Conservation (phyloP, 371 early-diverging fungal species). For the Actinomortierella ambigua region DNA sequence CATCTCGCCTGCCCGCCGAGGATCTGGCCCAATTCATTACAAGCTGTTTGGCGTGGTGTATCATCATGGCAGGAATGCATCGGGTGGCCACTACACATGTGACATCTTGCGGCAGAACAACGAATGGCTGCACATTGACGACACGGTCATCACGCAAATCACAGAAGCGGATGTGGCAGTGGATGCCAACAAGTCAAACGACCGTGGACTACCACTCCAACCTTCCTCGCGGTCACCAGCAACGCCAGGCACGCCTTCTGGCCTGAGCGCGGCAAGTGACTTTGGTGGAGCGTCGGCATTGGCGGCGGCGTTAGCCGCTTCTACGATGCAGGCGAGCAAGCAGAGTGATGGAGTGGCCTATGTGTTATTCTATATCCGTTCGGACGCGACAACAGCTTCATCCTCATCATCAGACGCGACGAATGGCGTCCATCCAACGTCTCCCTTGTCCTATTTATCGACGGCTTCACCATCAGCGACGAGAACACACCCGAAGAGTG, state of each 20-base stretch:
- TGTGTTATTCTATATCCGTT: constrained; percentile 61
- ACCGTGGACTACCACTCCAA: neutral
- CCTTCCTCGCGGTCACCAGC: constrained; percentile 9
- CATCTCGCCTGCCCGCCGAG: constrained; percentile 57
- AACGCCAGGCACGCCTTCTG: neutral
- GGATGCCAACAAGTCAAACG: constrained; percentile 47
- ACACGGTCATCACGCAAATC: constrained; percentile 74
- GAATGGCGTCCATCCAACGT: constrained; percentile 14
- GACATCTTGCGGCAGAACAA: constrained; percentile 77
- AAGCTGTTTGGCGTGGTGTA: constrained; percentile 85
- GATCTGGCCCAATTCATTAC: constrained; percentile 51
- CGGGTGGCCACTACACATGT: constrained; percentile 98
- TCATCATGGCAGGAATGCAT: constrained; percentile 91
- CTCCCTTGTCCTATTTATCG: neutral
- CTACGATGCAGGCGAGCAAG: constrained; percentile 38
- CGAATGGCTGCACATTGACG: constrained; percentile 93
- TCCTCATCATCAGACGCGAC: constrained; percentile 4
- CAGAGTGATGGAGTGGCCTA: constrained; percentile 57
- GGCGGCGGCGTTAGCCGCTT: constrained; percentile 34
- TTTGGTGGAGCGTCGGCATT: constrained; percentile 22
- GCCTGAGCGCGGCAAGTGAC: neutral
- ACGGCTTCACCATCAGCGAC: constrained; percentile 10
- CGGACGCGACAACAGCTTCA: constrained; percentile 26
- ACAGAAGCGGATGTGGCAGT: constrained; percentile 71
- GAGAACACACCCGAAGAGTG: neutral